These are phyloP conservation scores for Vaccinium darrowii DNA, from an alignment of 148 eudicot species.

Conservation along the genomic window DNA sequence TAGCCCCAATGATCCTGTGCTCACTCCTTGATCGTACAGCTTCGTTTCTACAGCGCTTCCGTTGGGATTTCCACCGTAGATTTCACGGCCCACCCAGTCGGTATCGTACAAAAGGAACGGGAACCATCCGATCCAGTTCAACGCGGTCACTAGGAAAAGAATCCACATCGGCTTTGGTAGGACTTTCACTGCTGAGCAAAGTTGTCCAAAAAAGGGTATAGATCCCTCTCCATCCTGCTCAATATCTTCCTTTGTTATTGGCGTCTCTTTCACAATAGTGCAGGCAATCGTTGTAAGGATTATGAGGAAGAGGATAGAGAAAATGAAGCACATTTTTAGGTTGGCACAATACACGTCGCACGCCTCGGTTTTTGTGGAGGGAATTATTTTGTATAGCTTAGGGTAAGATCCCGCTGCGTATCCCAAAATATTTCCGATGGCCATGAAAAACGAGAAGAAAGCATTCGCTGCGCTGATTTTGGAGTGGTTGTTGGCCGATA, in stretches of 20 bases:
- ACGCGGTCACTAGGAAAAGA: slow-evolving; percentile 22
- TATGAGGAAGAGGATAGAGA: slow-evolving; percentile 47
- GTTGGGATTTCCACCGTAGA: slow-evolving; percentile 38
- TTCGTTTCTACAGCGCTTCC: not conserved
- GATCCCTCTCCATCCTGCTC: not conserved
- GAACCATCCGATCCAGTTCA: slow-evolving; percentile 41
- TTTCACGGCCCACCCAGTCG: slow-evolving; percentile 53
- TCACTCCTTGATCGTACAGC: slow-evolving; percentile 30
- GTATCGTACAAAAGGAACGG: slow-evolving; percentile 40
- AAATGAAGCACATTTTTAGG: slow-evolving; percentile 68
- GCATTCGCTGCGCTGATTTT: slow-evolving; percentile 52
- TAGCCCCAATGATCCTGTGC: slow-evolving; percentile 30
- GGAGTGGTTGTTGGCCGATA: slow-evolving; percentile 38
- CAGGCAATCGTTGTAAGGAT: slow-evolving; percentile 40
- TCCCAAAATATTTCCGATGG: slow-evolving; percentile 70
- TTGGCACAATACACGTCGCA: slow-evolving; percentile 87
- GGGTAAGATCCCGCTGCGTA: slow-evolving; percentile 73
- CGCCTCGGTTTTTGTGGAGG: slow-evolving; percentile 57
- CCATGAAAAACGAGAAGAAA: slow-evolving; percentile 69
- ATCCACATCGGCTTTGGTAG: slow-evolving; percentile 33
- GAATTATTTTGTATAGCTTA: slow-evolving; percentile 41
- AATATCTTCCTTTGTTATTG: not conserved
- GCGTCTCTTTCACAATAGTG: slow-evolving; percentile 33
- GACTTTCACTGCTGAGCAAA: slow-evolving; percentile 19
- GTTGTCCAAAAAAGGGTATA: slow-evolving; percentile 11